Base-by-base conservation (phyloP, 2,329 filamentous ascomycete genomes). In the Nemania sp. region DNA sequence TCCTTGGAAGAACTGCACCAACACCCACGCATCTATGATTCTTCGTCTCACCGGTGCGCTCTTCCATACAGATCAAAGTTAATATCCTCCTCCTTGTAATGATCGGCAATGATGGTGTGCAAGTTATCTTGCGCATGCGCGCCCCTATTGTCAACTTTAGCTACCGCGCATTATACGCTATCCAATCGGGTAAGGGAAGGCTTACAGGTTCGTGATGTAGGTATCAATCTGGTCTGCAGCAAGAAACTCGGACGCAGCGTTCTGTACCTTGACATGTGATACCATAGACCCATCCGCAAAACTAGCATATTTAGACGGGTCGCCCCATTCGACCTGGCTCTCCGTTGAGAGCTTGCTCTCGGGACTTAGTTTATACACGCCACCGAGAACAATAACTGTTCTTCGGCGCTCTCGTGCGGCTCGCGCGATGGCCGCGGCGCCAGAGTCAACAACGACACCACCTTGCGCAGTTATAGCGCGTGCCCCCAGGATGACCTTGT, bases 291-390 rank as follows among this genome's bases (percentile, higher is more conserved):
- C 94, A 70, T 98, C 91, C 22, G 92, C 88, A 77, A 93, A 97
- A 45, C 85, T 87, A 51, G 96, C 88, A 64, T 93, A 90, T 72
- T 88, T 91, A 62, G 91, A 90, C 1, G 94, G 89, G 77, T 94
- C 90, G 18, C 93, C 95, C 82, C 93, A 93, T 81, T 98, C 95
- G 66, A 97, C 92, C 68, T 97, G 83, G 4, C 90, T 89, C 71
- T 93, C 91, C 61, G 92, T 90, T 75, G 96, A 90, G 75, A 94
- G 94, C 0, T 94, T 92, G 75, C 94, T 95, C 67, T 97, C 90
- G 0, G 96, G 94, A 73, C 93, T 97, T 63, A 99, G 88, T 81
- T 97, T 97, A 84, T 98, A 98, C 22, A 98, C 91, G 35, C 94
- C 95, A 60, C 92, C 92, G 51, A 99, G 88, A 2, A 97, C 93